These are phyloP conservation scores for Xylaria sp. DNA, from an alignment of 2,329 filamentous ascomycete genomes.

Conservation along the genomic window DNA sequence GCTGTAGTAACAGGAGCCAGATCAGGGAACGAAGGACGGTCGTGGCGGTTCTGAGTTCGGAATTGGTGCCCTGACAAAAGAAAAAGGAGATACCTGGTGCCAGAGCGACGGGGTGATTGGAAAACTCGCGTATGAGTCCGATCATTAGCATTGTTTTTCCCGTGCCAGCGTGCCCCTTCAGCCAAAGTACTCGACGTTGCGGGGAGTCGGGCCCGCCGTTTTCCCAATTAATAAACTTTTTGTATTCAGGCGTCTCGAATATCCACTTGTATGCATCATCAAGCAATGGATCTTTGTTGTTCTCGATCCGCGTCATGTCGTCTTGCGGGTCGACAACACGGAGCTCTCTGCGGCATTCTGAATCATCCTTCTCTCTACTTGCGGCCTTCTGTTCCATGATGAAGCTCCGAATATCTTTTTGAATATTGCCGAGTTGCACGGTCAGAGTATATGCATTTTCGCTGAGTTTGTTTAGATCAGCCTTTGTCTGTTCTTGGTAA, in stretches of 20 bases:
- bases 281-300: slow-evolving; percentile 16
- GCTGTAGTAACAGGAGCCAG: slow-evolving; percentile 23
- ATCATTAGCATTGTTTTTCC: slow-evolving; percentile 29
- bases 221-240: slow-evolving; percentile 5
- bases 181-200: background rate
- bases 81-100: slow-evolving; percentile 10
- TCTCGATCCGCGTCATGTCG: slow-evolving; percentile 24
- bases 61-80: slow-evolving; percentile 21
- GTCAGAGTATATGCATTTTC: too few relatives aligned
- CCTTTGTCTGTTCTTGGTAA: slow-evolving; percentile 10
- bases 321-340: slow-evolving; percentile 11
- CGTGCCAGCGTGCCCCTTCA: slow-evolving; percentile 19
- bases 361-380: background rate
- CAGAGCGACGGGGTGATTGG: background rate
- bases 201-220: background rate
- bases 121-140: slow-evolving; percentile 17
- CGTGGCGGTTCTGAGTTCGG: slow-evolving; percentile 3
- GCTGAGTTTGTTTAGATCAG: background rate
- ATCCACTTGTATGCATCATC: slow-evolving; percentile 25
- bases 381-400: slow-evolving; percentile 7
- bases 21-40: slow-evolving; percentile 17
- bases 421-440: background rate
- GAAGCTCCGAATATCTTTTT: background rate
- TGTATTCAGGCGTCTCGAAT: slow-evolving; percentile 1
- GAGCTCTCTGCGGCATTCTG: slow-evolving; percentile 7